Evolutionary conservation across 2,329 filamentous ascomycete genomes (phyloP).

Genomic region (Talaromyces sp.): DNA sequence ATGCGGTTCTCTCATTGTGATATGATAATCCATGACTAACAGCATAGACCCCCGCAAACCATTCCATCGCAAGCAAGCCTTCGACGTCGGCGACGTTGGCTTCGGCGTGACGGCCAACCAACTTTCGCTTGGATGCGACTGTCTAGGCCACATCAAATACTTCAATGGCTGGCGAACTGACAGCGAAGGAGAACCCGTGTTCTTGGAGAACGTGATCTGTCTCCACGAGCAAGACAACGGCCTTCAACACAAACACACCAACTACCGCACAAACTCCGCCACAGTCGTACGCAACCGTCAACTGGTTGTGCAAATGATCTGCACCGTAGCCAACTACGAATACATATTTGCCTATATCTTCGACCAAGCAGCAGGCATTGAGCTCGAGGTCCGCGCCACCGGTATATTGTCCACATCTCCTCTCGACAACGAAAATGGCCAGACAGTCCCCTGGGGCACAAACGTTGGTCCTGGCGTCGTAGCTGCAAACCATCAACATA

Average conservation of each 20-base stretch:
- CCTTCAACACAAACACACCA: slow-evolving; percentile 68
- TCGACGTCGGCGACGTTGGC: slow-evolving; percentile 65
- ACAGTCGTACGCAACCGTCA: slow-evolving; percentile 62
- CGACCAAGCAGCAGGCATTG: slow-evolving; percentile 65
- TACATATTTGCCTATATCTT: slow-evolving; percentile 70
- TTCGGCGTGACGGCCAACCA: slow-evolving; percentile 67
- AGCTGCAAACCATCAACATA: slow-evolving; percentile 68
- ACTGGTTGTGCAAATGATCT: slow-evolving; percentile 65
- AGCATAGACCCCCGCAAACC: slow-evolving; percentile 58
- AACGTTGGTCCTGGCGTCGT: slow-evolving; percentile 66
- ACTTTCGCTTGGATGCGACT: slow-evolving; percentile 66
- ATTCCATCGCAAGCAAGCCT: slow-evolving; percentile 66
- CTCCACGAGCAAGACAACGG: slow-evolving; percentile 68
- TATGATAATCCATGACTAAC: background rate
- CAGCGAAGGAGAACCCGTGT: slow-evolving; percentile 41
- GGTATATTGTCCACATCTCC: slow-evolving; percentile 64
- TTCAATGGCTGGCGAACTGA: slow-evolving; percentile 58
- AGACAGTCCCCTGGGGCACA: slow-evolving; percentile 63
- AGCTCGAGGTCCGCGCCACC: slow-evolving; percentile 66
- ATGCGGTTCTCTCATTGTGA: background rate
- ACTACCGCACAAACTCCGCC: slow-evolving; percentile 63
- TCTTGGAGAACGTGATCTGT: slow-evolving; percentile 63
- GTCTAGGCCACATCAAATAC: slow-evolving; percentile 64
- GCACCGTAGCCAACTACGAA: slow-evolving; percentile 69
- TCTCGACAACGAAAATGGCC: slow-evolving; percentile 57